phyloP scores from a whole-genome alignment of 2,329 filamentous ascomycete genomes.

The Alternaria sp. region DNA sequence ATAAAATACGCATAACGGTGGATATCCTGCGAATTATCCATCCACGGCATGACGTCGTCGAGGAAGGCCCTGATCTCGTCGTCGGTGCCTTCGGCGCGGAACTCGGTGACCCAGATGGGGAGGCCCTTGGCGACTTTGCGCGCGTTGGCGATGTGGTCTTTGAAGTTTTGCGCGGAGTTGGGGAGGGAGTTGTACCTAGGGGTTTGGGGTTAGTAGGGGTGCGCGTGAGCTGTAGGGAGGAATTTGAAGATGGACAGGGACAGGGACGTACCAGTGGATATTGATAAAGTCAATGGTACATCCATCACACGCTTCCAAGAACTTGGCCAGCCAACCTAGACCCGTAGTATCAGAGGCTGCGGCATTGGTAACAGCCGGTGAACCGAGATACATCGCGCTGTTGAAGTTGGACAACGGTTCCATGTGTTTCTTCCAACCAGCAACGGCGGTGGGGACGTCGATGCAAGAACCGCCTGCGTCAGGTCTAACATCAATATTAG shows the following conservation, averaged over 20 bases:
- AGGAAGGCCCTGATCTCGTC: slow-evolving; percentile 30
- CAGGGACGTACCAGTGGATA: slow-evolving; percentile 42
- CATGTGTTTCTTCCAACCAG: slow-evolving; percentile 26
- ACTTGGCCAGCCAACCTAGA: slow-evolving; percentile 32
- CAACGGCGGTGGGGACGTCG: slow-evolving; percentile 15
- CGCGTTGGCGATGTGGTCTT: slow-evolving; percentile 42
- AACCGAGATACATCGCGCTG: slow-evolving; percentile 34
- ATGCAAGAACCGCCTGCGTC: slow-evolving; percentile 35
- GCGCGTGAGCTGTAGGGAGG: too few species aligned
- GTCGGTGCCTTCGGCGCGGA: slow-evolving; percentile 27
- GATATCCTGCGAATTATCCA: slow-evolving; percentile 35
- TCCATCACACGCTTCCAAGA: slow-evolving; percentile 33
- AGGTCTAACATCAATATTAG: too few species aligned
- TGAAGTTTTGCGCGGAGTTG: slow-evolving; percentile 37
- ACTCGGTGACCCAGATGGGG: slow-evolving; percentile 48
- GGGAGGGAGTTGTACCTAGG: slow-evolving; percentile 22
- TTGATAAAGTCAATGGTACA: slow-evolving; percentile 46
- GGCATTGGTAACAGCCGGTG: slow-evolving; percentile 42
- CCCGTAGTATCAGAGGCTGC: slow-evolving; percentile 17
- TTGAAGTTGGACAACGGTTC: slow-evolving; percentile 23
- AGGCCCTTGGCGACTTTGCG: slow-evolving; percentile 59
- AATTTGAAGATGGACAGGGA: too few species aligned
- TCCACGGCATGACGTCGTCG: slow-evolving; percentile 39
- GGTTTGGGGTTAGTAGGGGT: too few species aligned
- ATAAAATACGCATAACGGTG: slow-evolving; percentile 42